Conservation (phyloP, 495 filamentous ascomycete genomes). For the Aspergillus bridgeri region DNA sequence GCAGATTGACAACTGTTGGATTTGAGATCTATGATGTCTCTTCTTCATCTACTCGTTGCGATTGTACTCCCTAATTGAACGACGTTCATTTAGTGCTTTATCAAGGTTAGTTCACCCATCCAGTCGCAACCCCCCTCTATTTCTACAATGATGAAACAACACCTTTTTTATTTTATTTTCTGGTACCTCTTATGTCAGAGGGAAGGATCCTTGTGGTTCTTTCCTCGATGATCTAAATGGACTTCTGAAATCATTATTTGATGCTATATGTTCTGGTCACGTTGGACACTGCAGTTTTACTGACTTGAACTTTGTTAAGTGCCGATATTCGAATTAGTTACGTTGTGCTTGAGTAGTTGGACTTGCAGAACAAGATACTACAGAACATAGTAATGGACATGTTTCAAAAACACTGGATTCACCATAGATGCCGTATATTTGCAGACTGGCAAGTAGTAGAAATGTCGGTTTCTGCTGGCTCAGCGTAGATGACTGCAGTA, state of each 20-base stretch:
- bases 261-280: constrained; percentile 11
- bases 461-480: background rate
- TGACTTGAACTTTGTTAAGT: constrained; percentile 7
- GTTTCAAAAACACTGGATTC: background rate
- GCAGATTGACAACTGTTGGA: background rate
- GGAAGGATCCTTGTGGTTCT: constrained; percentile 32
- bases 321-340: background rate
- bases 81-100: constrained; percentile 1
- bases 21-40: constrained; percentile 3
- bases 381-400: background rate
- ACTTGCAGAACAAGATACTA: background rate
- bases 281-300: constrained; percentile 12
- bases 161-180: constrained; percentile 46
- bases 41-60: background rate
- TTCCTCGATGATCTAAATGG: constrained; percentile 58
- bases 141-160: constrained; percentile 46
- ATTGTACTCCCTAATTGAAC: background rate
- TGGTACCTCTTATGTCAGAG: constrained; percentile 66
- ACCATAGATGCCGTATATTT: background rate
- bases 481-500: background rate
- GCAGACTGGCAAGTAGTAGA: background rate
- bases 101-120: constrained; percentile 27
- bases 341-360: background rate
- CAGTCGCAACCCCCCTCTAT: constrained; percentile 1
- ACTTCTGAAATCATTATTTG: constrained; percentile 52